Evolutionary conservation across 1,284 basidiomycete genomes (phyloP), one percentile per base, ranked within the genome.

Genomic region (Papiliotrema terrestris): DNA sequence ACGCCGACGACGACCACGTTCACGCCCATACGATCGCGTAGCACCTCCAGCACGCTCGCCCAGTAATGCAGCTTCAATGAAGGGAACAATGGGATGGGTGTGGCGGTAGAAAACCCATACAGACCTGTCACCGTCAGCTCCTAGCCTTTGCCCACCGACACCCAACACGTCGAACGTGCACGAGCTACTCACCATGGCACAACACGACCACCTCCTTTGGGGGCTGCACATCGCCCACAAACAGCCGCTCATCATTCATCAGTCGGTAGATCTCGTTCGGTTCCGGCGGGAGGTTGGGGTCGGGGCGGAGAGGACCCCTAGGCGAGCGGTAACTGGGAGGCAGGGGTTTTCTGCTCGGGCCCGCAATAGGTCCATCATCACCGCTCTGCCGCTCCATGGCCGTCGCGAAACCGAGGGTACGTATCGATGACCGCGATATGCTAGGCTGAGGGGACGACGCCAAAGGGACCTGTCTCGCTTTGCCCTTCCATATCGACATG

Each of bases 1-100:
- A 98, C 96, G 1, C 88, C 86, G 2, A 93, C 92, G n/a, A 98
- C 89, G 50, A 97, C 86, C 17, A 98, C 93, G 59, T 97, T 90
- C 22, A 88, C 93, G 8, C 91, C 90, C 20, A 98, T 81, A 63
- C 83, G 88, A 57, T 89, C 83, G 52, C 88, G 83, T 14, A 99
- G 80, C 8, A 96, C 84, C 43, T 84, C 85, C 42, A 98, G 80
- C 5, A 97, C 86, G 55, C 89, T 88, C 0, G 87, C 86, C 96
- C 96, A 99, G 73, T 99, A 99, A 63, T 98, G 93, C 71, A 93
- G 84, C 58, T 91, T 76, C 41, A 77, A 60, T 3, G 72, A 74
- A 6, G 75, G 75, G 83, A 68, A 94, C 78, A 66, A 84, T 80
- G 17, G 91, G 86, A 74, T 94, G 83, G 52, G 88, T 73, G 19